A percentile compares a stretch with the other conserved stretches of the same genome.
Conservation (phyloP, 305 asterid genomes). For the Solanum hybrid region DNA sequence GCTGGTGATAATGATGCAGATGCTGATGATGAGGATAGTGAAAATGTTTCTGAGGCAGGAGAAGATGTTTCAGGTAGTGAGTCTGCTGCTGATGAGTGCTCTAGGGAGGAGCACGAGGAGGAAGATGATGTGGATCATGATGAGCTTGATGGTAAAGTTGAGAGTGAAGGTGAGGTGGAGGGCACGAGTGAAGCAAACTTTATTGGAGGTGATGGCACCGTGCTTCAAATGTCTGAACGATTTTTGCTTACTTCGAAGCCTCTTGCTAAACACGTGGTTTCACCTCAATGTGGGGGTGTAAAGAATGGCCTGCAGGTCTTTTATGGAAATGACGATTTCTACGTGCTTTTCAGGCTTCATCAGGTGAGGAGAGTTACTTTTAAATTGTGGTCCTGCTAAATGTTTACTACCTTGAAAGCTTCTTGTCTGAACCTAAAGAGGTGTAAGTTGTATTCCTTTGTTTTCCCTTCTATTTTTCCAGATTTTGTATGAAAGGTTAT, state of each 20-base stretch:
- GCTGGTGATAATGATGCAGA: slow-evolving; percentile 67
- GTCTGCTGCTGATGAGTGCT: slow-evolving; percentile 83
- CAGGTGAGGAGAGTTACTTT: slow-evolving; percentile 45
- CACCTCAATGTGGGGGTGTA: slow-evolving; percentile 27
- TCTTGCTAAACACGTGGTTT: slow-evolving; percentile 57
- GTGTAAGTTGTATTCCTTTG: background rate
- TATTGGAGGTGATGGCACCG: slow-evolving; percentile 50
- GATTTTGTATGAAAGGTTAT: slow-evolving; percentile 18
- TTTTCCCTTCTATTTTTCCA: slow-evolving; percentile 1
- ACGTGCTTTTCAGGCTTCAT: slow-evolving; percentile 88
- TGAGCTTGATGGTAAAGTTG: slow-evolving; percentile 58
- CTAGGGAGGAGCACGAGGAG: slow-evolving; percentile 76
- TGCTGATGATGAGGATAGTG: slow-evolving; percentile 82
- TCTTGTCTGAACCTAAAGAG: slow-evolving; percentile 1
- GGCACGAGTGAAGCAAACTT: slow-evolving; percentile 58
- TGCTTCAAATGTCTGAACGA: slow-evolving; percentile 51
- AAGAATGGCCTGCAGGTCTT: slow-evolving; percentile 40
- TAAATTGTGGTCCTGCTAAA: background rate
- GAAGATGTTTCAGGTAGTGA: slow-evolving; percentile 92
- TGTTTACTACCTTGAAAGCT: background rate
- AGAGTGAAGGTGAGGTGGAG: slow-evolving; percentile 96
- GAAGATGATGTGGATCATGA: slow-evolving; percentile 77
- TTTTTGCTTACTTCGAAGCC: slow-evolving; percentile 65
- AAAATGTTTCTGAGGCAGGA: slow-evolving; percentile 69
- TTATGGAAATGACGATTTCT: slow-evolving; percentile 83